Evolutionary conservation across 2,329 filamentous ascomycete species (phyloP), one percentile per base, ranked within the genome.

Genomic region (Colletotrichum sp.): DNA sequence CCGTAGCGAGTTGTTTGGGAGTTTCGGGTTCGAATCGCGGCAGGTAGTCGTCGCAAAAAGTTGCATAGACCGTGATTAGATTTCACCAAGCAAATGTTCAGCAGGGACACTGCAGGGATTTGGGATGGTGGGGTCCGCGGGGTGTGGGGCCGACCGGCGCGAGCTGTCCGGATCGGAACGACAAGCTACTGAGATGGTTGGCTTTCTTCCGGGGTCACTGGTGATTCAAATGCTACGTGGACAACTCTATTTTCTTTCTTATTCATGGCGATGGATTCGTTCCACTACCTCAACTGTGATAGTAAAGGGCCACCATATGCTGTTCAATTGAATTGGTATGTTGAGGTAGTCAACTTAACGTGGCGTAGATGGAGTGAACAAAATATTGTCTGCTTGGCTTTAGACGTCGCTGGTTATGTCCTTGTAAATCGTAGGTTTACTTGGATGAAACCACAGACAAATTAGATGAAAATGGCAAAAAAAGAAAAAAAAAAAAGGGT

Each of bases 61-160:
- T 65, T 73, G 73, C 10, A 21, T 52, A n/a, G 44, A 13, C 55
- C 57, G 60, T n/a, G 64, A 68, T 52, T 67, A 59, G 34, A 63
- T 49, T 76, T 68, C 69, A 60, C 64, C 64, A 34, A 68, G 70
- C 69, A 69, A 69, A 62, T 26, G 55, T 52, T 39, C 52, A 59
- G 44, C 30, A 67, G 30, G 64, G 18, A 44, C 39, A 44, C 39
- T 44, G 39, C 73, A 76, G 73, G 73, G 73, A 71, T 76, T 73
- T 59, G 39, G 44, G 32, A 65, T 68, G 59, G 69, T 76, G 73
- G 73, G 73, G 73, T 68, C 73, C 70, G 73, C 73, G 73, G 73
- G 73, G 73, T 76, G 73, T 76, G 73, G 73, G 63, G 70, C 73
- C 73, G 73, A 10, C 18, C 73, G 70, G 70, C 44, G 28, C 57